A percentile compares a stretch with the other conserved stretches of the same genome.
Evolutionary conservation across 257 asterid genomes (phyloP).

Genomic region (Gardenia jasminoides): DNA sequence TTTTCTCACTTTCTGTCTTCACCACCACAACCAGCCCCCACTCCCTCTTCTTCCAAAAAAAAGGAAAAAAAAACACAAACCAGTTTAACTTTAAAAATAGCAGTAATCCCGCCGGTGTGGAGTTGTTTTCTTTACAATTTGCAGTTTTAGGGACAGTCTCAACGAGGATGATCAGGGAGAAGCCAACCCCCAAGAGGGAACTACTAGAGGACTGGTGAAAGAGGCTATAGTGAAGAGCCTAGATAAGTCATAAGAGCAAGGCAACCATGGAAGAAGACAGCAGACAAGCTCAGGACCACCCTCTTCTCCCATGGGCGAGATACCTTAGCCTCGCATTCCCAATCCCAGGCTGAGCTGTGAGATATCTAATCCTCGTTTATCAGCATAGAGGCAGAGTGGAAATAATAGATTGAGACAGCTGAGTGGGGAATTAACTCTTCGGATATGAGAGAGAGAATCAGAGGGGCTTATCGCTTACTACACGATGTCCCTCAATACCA

Average conservation of each 20-base stretch:
- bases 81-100: too few species aligned
- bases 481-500: too few species aligned
- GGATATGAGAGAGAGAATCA: background rate
- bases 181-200: background rate
- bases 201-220: slow-evolving; percentile 28
- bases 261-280: slow-evolving; percentile 16
- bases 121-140: background rate
- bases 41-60: too few species aligned
- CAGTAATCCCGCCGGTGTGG: too few species aligned
- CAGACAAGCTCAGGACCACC: slow-evolving; percentile 20
- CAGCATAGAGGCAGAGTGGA: too few species aligned
- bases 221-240: slow-evolving; percentile 35
- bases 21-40: too few species aligned
- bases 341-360: slow-evolving; percentile 18
- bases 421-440: too few species aligned
- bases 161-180: slow-evolving; percentile 4
- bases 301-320: background rate
- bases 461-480: too few species aligned
- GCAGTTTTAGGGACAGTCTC: slow-evolving; percentile 20
- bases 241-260: slow-evolving; percentile 36
- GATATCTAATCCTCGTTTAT: too few species aligned
- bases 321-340: background rate
- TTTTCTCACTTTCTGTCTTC: background rate
- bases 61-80: too few species aligned
- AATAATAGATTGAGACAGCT: background rate